phyloP scores from a whole-genome alignment of 2,329 filamentous ascomycete genomes.

The Phyllosticta citribraziliensis region DNA sequence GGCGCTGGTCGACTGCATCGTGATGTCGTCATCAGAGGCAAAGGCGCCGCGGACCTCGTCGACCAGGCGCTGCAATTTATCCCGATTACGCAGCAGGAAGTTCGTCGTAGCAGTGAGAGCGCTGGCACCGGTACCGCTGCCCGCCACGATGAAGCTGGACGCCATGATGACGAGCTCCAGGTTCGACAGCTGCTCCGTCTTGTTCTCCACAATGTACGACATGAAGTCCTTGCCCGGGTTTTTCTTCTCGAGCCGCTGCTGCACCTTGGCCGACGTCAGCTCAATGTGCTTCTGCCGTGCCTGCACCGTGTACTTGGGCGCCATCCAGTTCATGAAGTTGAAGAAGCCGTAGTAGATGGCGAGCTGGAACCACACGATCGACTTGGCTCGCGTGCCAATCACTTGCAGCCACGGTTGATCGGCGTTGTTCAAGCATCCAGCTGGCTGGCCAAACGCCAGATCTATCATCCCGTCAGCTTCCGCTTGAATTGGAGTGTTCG shows the following conservation, averaged over 20 bases:
- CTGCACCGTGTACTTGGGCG: background rate
- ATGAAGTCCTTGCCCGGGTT: slow-evolving; percentile 3
- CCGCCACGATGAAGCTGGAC: background rate
- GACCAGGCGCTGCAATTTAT: background rate
- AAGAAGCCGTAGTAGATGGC: background rate
- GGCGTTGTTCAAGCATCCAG: slow-evolving; percentile 15
- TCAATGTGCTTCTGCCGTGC: background rate
- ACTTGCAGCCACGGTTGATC: background rate
- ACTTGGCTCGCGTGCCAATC: background rate
- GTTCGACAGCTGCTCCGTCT: background rate
- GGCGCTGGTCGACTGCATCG: background rate
- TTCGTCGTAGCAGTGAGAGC: slow-evolving; percentile 1
- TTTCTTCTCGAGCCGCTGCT: background rate
- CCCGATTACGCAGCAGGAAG: slow-evolving; percentile 11
- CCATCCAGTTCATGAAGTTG: background rate
- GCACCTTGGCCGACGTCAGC: background rate
- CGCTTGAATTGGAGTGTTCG: background rate
- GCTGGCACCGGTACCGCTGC: background rate
- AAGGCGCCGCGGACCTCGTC: slow-evolving; percentile 7
- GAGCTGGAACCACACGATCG: background rate
- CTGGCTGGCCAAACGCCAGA: slow-evolving; percentile 20
- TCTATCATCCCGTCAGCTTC: slow-evolving; percentile 7
- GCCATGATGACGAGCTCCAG: background rate
- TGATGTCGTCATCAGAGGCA: slow-evolving; percentile 1
- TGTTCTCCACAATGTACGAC: background rate